Evolutionary conservation across 352 stramenopile genomes (phyloP), one percentile per base, ranked within the genome.

Genomic region (Pythium utonaiense): DNA sequence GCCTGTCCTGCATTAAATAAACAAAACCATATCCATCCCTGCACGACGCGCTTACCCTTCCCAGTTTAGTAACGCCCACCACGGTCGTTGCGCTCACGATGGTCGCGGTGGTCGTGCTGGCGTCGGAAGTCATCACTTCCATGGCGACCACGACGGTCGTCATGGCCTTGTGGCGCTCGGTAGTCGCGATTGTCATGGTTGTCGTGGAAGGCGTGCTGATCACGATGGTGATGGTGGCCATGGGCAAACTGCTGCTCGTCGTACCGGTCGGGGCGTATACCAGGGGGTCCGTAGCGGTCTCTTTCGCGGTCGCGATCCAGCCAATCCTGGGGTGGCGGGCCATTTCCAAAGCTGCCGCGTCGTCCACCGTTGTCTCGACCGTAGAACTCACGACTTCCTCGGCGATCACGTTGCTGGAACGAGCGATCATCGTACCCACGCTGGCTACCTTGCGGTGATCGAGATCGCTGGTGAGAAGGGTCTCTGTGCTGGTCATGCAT

Each of bases 401-500:
- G 58, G 14, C 58, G 27, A 30, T 58, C 58, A 21, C 31, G 28
- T 12, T n/a, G 38, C 17, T 59, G 49, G 13, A 50, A 59, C 1
- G 50, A 59, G 27, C 41, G 58, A 24, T 65, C 58, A 40, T 59
- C 58, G 6, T 52, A 54, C 1, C 22, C 58, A 21, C 49, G 50
- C 6, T 53, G 58, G 21, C 4, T 31, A 16, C 38, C 16, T 7
- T 17, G 38, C 3, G 38, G 38, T 12, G 38, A 45, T 2, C 38
- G 38, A 9, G 51, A 44, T 28, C 38, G 40, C 0, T 30, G 24
- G 14, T 14, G 21, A 14, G 36, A 36, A 27, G 25, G 57, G 13
- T 48, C 49, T 31, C 33, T 49, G 25, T 45, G 38, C 6, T 24
- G 38, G 7, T 60, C 42, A 17, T 61, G 51, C 8, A 41, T 25